Evolutionary conservation across 169 alveolate species (phyloP).

Genomic region (Ophryocystis elektroscirrha): DNA sequence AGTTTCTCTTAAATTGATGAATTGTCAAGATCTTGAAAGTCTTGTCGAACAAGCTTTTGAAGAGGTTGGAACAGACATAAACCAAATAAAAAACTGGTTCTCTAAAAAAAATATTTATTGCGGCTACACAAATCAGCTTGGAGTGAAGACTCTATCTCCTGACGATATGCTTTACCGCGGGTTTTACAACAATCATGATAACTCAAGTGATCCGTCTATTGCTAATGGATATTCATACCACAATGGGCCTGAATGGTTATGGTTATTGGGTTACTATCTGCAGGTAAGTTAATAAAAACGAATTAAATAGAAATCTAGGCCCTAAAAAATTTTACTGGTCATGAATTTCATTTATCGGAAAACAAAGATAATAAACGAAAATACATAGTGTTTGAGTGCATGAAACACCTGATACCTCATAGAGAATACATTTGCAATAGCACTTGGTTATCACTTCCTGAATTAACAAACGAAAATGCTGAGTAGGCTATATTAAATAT

Average conservation of each 20-base stretch:
- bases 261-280: slow-evolving; percentile 66
- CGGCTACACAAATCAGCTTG: slow-evolving; percentile 29
- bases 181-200: slow-evolving; percentile 50
- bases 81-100: too few relatives aligned
- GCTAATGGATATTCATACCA: slow-evolving; percentile 67
- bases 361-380: slow-evolving; percentile 11
- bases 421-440: slow-evolving; percentile 27
- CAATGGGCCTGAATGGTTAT: slow-evolving; percentile 87
- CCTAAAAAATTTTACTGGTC: background rate
- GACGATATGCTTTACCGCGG: slow-evolving; percentile 45
- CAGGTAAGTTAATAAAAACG: slow-evolving; percentile 23
- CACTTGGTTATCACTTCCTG: slow-evolving; percentile 68
- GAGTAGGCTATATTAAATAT: too few relatives aligned
- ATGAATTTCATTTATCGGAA: slow-evolving; percentile 9
- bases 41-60: too few relatives aligned
- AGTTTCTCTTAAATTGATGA: slow-evolving; percentile 27
- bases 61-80: too few relatives aligned
- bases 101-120: too few relatives aligned
- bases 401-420: slow-evolving; percentile 34
- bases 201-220: slow-evolving; percentile 27
- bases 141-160: slow-evolving; percentile 60
- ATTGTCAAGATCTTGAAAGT: background rate
- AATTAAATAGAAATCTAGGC: slow-evolving; percentile 11
- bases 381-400: slow-evolving; percentile 9
- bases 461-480: slow-evolving; percentile 61